These are phyloP conservation scores for Jasminum sambac DNA, from an alignment of 257 asterid species.

Conservation along the genomic window DNA sequence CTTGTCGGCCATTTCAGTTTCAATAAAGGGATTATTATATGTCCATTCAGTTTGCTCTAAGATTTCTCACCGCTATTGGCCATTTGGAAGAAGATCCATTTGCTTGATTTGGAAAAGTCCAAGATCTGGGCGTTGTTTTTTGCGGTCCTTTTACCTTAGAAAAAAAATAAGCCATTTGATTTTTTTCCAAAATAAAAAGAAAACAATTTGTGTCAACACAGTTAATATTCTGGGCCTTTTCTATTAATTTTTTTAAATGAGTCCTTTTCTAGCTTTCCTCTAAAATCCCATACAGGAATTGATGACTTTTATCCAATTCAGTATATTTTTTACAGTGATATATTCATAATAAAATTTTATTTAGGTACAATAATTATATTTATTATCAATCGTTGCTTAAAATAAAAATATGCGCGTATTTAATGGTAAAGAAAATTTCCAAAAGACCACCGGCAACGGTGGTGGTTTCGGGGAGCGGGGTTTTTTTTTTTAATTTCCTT, in stretches of 20 bases:
- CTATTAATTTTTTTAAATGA: slow-evolving; percentile 20
- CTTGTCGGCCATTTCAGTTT: slow-evolving; percentile 92
- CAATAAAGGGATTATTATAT: slow-evolving; percentile 45
- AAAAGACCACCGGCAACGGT: too few species aligned
- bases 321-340: too few species aligned
- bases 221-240: slow-evolving; percentile 30
- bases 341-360: too few species aligned
- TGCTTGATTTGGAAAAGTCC: slow-evolving; percentile 20
- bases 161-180: slow-evolving; percentile 17
- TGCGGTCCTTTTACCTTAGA: slow-evolving; percentile 32
- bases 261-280: slow-evolving; percentile 25
- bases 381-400: too few species aligned
- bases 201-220: slow-evolving; percentile 44
- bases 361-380: too few species aligned
- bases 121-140: slow-evolving; percentile 28
- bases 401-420: too few species aligned
- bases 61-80: slow-evolving; percentile 34
- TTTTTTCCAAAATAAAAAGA: slow-evolving; percentile 4
- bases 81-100: slow-evolving; percentile 39
- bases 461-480: too few species aligned
- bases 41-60: slow-evolving; percentile 35
- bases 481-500: too few species aligned
- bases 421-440: too few species aligned
- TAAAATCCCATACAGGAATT: slow-evolving; percentile 36
- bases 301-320: slow-evolving; percentile 38